Evolutionary conservation across 257 asterid species (phyloP), one percentile per base, ranked within the genome.

Genomic region (Hygrophila difformis): DNA sequence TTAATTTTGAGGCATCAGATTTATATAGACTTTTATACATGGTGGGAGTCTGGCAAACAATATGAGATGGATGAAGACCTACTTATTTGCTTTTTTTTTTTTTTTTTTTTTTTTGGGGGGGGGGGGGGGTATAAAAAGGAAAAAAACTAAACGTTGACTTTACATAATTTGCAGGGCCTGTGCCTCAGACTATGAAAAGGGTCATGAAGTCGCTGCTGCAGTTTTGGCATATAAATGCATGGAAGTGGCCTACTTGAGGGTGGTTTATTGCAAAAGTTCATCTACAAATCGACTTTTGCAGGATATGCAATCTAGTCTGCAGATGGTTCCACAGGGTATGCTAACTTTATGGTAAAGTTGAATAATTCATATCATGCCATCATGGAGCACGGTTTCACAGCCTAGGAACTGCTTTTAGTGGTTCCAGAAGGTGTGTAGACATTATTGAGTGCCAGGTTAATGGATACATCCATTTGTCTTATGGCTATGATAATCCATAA

Each of bases 221-320:
- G 81, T 94, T 49, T 66, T 88, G 81, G 85, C 91, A 63, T 84
- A 77, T 67, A 88, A 88, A 66, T 84, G 97, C 53, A 59, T 75
- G 81, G 96, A 88, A 69, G 94, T 84, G 65, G 87, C 96, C 44
- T 73, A 79, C 68, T 56, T 84, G 81, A 81, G 76, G 67, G 65
- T 81, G 51, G 78, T 82, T 47, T 77, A 71, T 61, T 79, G 79
- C 81, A 85, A 75, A 77, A 75, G 75, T 57, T 62, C 73, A 38
- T 60, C 63, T 59, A 42, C 79, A 20, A 33, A 52, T 35, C 66
- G 77, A 71, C 51, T 69, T 42, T 75, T 80, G 59, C 78, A 48
- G 31, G 94, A 77, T 65, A 34, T 79, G 69, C 93, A 79, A 53
- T 49, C 85, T 12, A 82, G 72, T 68, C 63, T 84, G 62, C 91